These are phyloP conservation scores for Halophytophthora batemanensis DNA, from an alignment of 352 stramenopile genomes.

Conservation along the genomic window DNA sequence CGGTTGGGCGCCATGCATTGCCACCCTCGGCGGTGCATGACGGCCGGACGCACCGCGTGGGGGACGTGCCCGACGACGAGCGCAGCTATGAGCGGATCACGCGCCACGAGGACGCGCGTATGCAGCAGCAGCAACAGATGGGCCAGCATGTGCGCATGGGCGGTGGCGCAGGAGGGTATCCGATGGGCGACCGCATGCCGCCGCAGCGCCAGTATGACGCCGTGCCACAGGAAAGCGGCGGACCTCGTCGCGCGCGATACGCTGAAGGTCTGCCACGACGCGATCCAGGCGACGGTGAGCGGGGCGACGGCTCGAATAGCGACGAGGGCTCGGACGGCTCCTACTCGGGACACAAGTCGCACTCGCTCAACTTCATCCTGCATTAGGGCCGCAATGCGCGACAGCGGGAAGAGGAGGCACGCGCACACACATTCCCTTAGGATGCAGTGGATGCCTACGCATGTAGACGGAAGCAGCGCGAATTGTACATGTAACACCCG, in stretches of 20 bases:
- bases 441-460: too few species aligned
- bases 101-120: constrained; percentile 15
- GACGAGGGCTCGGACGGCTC: constrained; percentile 61
- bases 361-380: constrained; percentile 85
- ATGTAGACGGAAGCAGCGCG: too few species aligned
- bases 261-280: constrained; percentile 5
- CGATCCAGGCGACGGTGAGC: constrained; percentile 11
- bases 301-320: constrained; percentile 34
- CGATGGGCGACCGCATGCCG: constrained; percentile 1
- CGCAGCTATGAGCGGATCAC: constrained; percentile 9
- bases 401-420: constrained; percentile 2
- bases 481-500: too few species aligned
- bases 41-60: constrained; percentile 13
- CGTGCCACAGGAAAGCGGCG: neutral
- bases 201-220: constrained; percentile 21
- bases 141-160: too few species aligned
- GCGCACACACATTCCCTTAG: constrained; percentile 11
- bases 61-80: constrained; percentile 12
- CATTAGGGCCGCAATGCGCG: constrained; percentile 33
- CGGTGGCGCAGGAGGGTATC: neutral
- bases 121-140: constrained; percentile 11
- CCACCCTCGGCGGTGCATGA: constrained; percentile 11
- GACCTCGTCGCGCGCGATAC: constrained; percentile 12
- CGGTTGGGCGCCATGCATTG: constrained; percentile 11
- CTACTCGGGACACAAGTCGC: constrained; percentile 58